A percentile compares a stretch with the other conserved stretches of the same genome.
phyloP scores from a whole-genome alignment of 2,329 filamentous ascomycete genomes.

The Cercospora zeina region DNA sequence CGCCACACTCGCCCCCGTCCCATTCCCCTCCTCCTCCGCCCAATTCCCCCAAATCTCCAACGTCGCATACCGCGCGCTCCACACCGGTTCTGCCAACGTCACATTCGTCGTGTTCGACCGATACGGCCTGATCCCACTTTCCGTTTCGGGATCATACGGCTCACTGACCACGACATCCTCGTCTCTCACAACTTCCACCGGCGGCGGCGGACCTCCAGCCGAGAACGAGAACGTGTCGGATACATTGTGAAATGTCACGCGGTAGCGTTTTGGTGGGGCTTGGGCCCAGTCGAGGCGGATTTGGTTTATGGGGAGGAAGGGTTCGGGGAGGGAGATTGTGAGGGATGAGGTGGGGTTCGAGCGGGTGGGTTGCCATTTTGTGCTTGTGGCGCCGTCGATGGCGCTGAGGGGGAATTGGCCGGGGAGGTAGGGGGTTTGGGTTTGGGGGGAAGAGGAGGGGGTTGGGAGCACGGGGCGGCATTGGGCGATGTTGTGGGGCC shows the following conservation, averaged over 20 bases:
- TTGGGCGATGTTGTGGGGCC: slow-evolving; percentile 63
- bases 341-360: slow-evolving; percentile 56
- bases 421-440: slow-evolving; percentile 53
- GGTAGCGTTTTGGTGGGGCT: slow-evolving; percentile 56
- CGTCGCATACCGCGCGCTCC: slow-evolving; percentile 49
- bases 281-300: slow-evolving; percentile 63
- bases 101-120: slow-evolving; percentile 50
- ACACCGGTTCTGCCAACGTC: slow-evolving; percentile 43
- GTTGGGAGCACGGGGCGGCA: slow-evolving; percentile 47
- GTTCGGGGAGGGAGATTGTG: slow-evolving; percentile 54
- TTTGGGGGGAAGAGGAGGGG: slow-evolving; percentile 44
- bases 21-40: slow-evolving; percentile 39
- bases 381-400: slow-evolving; percentile 65
- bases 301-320: slow-evolving; percentile 47
- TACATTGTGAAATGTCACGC: slow-evolving; percentile 57
- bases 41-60: slow-evolving; percentile 53
- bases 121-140: slow-evolving; percentile 45
- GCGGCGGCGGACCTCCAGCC: slow-evolving; percentile 29
- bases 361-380: slow-evolving; percentile 63
- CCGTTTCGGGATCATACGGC: slow-evolving; percentile 44
- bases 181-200: slow-evolving; percentile 30
- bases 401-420: slow-evolving; percentile 70
- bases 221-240: slow-evolving; percentile 39
- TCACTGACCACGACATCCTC: slow-evolving; percentile 44
- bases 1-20: slow-evolving; percentile 53